Conservation (phyloP, 2,329 filamentous ascomycete genomes). For the Colletotrichum sp. region DNA sequence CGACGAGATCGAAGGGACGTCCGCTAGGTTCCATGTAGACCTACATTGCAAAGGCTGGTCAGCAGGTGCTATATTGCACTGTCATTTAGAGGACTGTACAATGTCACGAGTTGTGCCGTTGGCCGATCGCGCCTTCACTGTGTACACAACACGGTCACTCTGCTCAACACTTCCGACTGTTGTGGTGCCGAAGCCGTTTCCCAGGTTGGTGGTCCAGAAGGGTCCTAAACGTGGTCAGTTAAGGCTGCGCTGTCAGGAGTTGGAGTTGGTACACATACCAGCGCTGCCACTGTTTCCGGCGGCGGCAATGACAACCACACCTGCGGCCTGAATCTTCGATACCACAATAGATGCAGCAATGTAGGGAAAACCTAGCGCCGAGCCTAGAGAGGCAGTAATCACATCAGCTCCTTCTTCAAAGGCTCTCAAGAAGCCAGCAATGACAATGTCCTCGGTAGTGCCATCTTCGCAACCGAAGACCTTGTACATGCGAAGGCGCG, state of each 20-base stretch:
- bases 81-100: not conserved
- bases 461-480: constrained; percentile 33
- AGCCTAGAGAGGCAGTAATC: not conserved
- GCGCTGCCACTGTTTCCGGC: not conserved
- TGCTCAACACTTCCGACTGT: not conserved
- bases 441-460: not conserved
- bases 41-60: not conserved
- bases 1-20: not conserved
- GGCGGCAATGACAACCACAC: not conserved
- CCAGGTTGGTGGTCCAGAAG: not conserved
- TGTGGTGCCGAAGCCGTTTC: not conserved
- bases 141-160: not conserved
- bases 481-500: constrained; percentile 44
- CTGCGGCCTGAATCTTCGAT: not conserved
- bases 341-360: not conserved
- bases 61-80: not conserved
- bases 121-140: not conserved
- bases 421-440: not conserved
- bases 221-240: not conserved
- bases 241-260: not conserved
- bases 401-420: not conserved
- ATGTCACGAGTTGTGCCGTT: not conserved
- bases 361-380: not conserved
- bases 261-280: not conserved
- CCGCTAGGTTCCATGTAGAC: not conserved